Percentiles rank a stretch among this genome's conserved stretches.
These are phyloP conservation scores for Epichloe baconii DNA, from an alignment of 2,329 filamentous ascomycete genomes.

Conservation along the genomic window DNA sequence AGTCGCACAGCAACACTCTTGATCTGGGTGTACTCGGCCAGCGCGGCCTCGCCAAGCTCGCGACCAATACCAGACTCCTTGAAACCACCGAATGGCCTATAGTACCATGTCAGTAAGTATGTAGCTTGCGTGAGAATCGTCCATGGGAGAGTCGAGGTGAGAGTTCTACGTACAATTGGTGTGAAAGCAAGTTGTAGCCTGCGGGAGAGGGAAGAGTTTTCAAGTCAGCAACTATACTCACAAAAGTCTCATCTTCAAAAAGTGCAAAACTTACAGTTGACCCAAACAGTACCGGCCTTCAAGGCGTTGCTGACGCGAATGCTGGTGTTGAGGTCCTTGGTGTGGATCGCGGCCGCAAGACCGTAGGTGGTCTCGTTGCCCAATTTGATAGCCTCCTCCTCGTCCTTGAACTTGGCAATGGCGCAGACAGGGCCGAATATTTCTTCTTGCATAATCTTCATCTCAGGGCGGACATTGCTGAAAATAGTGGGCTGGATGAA, in stretches of 20 bases:
- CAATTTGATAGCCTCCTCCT: constrained; percentile 62
- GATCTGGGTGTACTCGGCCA: constrained; percentile 55
- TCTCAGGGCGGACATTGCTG: constrained; percentile 64
- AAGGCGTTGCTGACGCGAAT: constrained; percentile 65
- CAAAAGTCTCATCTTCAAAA: too few relatives aligned
- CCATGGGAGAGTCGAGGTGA: background rate
- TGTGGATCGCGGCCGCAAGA: constrained; percentile 74
- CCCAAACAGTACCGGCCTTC: constrained; percentile 55
- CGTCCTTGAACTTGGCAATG: constrained; percentile 74
- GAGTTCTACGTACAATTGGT: constrained; percentile 4
- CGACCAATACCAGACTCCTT: constrained; percentile 69
- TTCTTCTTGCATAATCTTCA: constrained; percentile 88
- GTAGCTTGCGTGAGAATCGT: background rate
- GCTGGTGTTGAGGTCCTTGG: constrained; percentile 67
- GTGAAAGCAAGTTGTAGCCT: constrained; percentile 44
- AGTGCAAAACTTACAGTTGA: constrained; percentile 25
- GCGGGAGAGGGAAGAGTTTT: constrained; percentile 8
- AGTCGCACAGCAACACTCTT: constrained; percentile 48
- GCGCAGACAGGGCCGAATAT: constrained; percentile 83
- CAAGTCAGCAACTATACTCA: background rate
- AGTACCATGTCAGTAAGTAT: constrained; percentile 10
- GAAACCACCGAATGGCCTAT: constrained; percentile 58
- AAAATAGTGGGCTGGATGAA: constrained; percentile 91
- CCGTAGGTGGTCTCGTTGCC: constrained; percentile 71
- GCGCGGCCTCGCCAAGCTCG: constrained; percentile 56